Base-by-base conservation (phyloP, 2,329 filamentous ascomycete genomes). In the Neofusicoccum laricinum region DNA sequence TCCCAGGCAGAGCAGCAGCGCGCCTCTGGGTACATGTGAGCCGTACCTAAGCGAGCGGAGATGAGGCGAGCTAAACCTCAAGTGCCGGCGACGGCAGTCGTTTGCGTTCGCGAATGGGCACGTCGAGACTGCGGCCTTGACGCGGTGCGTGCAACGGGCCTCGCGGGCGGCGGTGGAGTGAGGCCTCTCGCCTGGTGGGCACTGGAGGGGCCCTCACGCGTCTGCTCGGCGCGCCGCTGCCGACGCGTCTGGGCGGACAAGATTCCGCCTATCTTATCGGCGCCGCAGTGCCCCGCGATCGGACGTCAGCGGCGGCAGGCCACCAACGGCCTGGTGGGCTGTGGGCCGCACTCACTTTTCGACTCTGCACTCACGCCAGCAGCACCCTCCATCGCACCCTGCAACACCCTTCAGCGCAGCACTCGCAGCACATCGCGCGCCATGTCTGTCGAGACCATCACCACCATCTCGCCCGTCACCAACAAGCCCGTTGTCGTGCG, bases 381-480 rank as follows among this genome's bases (percentile, higher is more conserved):
- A 30, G n/a, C 51, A 25, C 17, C 3, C 25, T 21, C 36, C 19
- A 14, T 10, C 17, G 25, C 25, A 12, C 40, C 21, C 43, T 34
- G 4, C 10, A 41, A 25, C 57, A 8, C 6, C 19, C n/a, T 19
- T 5, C 48, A 46, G 8, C 30, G n/a, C 17, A 2, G 17, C 11
- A n/a, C 4, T 19, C 21, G 30, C 17, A 36, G 49, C 68, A 53
- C 61, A 72, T 76, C 17, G 40, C 21, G 5, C 41, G 30, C 46
- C 69, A 82, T 86, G 84, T 81, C 82, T 45, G 72, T 80, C 45
- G 85, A 88, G 75, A 85, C 80, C 43, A 82, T 89, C 71, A 88
- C 82, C 36, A 97, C 94, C 69, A 93, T 97, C 78, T 98, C 94
- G 2, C 94, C 94, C 64, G 90, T 87, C 68, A 97, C 93, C 69